Base-by-base conservation (phyloP, 257 asterid genomes). In the Lantana camara region DNA sequence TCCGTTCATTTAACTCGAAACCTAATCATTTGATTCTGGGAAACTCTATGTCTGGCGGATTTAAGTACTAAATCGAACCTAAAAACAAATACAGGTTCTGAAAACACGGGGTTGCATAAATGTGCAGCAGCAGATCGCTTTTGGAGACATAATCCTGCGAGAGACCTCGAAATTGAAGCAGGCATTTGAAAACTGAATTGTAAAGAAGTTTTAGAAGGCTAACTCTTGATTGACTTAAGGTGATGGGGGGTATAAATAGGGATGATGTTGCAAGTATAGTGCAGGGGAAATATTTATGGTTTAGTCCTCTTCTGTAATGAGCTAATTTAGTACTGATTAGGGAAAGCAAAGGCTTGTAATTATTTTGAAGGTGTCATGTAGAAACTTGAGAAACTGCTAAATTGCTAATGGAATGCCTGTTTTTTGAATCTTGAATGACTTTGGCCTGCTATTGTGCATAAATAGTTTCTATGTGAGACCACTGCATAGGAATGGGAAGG, bases 41-140 rank as follows among this genome's bases (percentile, higher is more conserved):
- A 23, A 56, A 10, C 24, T 45, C 14, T 15, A 13, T 45, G 37
- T 30, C 3, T n/a, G 6, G 8, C 15, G 17, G 21, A 35, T 35
- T 35, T 35, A 35, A 35, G 4, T 35, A 2, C 40, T 35, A 35
- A 35, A 35, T 35, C 40, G 8, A 35, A 35, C 40, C 9, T 4
- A 35, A 35, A 35, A 35, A 9, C 21, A 45, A 51, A 19, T 68
- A 35, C 83, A 93, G 98, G 94, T 84, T 60, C 51, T 93, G 77
- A 89, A 85, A 69, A 71, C 85, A 1, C 78, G 65, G 50, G 83
- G 71, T 60, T 80, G 73, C 79, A 70, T 93, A 42, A 76, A 80
- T 9, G 96, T 79, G 77, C 84, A 53, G 69, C 98, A 93, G 76
- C 84, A 87, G 38, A 67, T 40, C 24, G 80, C 85, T 9, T 83